These are phyloP conservation scores for Wallacemonas sp. DNA, from an alignment of 208 protist species.

Conservation along the genomic window DNA sequence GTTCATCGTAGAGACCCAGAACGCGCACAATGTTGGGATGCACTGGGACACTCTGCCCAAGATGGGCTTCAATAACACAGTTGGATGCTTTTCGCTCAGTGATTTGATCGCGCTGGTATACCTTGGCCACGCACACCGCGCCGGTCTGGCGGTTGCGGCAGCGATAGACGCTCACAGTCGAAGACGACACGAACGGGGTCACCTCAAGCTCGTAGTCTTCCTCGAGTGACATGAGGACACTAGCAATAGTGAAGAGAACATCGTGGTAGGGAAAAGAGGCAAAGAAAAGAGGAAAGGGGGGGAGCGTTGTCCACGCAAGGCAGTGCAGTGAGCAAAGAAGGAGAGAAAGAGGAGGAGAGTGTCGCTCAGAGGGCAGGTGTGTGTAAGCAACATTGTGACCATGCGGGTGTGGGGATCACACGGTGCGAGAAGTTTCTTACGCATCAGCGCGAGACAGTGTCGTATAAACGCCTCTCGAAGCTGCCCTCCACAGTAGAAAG, in stretches of 20 bases:
- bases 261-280: background rate
- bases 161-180: conserved; percentile 42
- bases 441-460: too few relatives aligned
- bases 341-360: too few relatives aligned
- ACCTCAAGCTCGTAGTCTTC: conserved; percentile 56
- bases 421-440: too few relatives aligned
- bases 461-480: too few relatives aligned
- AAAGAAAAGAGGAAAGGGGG: too few relatives aligned
- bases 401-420: too few relatives aligned
- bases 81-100: conserved; percentile 38
- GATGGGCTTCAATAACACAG: conserved; percentile 46
- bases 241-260: too few relatives aligned
- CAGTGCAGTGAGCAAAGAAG: too few relatives aligned
- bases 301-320: too few relatives aligned
- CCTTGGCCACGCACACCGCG: conserved; percentile 55
- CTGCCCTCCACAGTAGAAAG: too few relatives aligned
- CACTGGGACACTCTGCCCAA: conserved; percentile 41
- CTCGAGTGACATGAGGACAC: conserved; percentile 35
- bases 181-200: conserved; percentile 32
- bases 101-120: conserved; percentile 45
- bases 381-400: too few relatives aligned
- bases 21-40: conserved; percentile 70
- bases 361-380: too few relatives aligned
- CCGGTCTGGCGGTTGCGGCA: conserved; percentile 52
- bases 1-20: conserved; percentile 92